Conservation (phyloP, 78 protist species). For the Planoprotostelium fungivorum region DNA sequence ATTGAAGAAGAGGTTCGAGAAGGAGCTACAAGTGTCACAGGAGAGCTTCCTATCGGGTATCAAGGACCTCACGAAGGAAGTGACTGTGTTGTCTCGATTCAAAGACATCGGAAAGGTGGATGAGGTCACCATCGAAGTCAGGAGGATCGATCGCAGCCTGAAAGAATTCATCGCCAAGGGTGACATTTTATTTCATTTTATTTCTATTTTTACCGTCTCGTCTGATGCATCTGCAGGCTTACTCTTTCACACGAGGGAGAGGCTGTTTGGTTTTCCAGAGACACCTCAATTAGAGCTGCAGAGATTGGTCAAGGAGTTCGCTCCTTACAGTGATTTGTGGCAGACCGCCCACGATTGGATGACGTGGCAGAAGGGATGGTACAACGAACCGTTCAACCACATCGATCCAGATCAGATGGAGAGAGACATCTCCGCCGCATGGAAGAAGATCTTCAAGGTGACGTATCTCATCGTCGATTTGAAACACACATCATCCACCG, state of each 20-base stretch:
- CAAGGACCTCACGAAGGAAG: neutral
- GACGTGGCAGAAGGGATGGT: constrained; percentile 40
- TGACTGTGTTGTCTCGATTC: neutral
- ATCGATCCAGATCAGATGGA: constrained; percentile 69
- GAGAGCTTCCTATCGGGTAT: constrained; percentile 36
- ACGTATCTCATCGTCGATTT: neutral
- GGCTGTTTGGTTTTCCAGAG: constrained; percentile 42
- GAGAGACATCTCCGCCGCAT: neutral
- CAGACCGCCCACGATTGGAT: constrained; percentile 64
- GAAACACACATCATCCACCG: too few relatives aligned
- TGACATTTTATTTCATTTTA: too few relatives aligned
- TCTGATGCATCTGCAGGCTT: constrained; percentile 1
- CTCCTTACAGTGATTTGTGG: constrained; percentile 78
- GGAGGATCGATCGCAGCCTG: neutral
- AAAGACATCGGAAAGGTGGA: constrained; percentile 7
- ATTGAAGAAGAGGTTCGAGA: constrained; percentile 30
- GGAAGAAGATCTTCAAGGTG: constrained; percentile 1
- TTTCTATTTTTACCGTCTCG: neutral
- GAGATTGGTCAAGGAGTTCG: constrained; percentile 47
- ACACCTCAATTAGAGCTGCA: constrained; percentile 44
- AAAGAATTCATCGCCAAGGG: neutral
- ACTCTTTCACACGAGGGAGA: constrained; percentile 62
- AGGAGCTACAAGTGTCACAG: constrained; percentile 15
- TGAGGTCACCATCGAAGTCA: constrained; percentile 47
- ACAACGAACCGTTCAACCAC: constrained; percentile 24